phyloP scores from a whole-genome alignment of 148 eudicot species.

The Gaultheria prostrata region DNA sequence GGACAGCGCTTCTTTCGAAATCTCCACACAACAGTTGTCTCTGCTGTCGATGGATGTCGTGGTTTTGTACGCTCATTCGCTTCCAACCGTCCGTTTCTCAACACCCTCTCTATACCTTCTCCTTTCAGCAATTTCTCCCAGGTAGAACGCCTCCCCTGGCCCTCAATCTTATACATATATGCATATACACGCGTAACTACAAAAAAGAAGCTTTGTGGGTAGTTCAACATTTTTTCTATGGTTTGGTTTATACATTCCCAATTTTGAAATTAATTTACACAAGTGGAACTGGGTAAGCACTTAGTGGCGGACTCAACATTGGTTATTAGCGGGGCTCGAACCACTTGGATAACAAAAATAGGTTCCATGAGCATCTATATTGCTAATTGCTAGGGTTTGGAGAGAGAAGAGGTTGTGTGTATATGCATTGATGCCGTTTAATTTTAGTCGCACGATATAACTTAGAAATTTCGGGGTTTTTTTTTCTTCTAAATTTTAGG shows the following conservation, averaged over 20 bases:
- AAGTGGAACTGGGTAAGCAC: not conserved
- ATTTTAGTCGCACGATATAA: not conserved
- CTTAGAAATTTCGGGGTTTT: not conserved
- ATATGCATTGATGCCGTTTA: not conserved
- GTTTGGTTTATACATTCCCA: not conserved
- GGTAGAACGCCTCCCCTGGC: slow-evolving; percentile 41
- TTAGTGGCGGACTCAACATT: not conserved
- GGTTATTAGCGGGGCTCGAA: not conserved
- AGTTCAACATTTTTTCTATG: not conserved
- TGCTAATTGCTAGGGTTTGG: not conserved
- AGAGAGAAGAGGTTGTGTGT: not conserved
- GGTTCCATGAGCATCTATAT: no score
- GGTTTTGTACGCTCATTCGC: slow-evolving; percentile 42
- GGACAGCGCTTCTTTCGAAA: slow-evolving; percentile 24
- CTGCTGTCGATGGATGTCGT: slow-evolving; percentile 42
- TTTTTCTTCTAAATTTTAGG: not conserved
- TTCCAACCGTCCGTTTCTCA: slow-evolving; percentile 51
- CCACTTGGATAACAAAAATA: not conserved
- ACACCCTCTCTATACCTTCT: slow-evolving; percentile 46
- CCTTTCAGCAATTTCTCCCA: slow-evolving; percentile 47
- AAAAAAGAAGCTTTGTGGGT: not conserved
- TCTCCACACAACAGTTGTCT: slow-evolving; percentile 42
- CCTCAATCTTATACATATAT: not conserved
- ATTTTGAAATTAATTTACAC: not conserved
- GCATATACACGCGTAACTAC: no score